phyloP scores from a whole-genome alignment of 2,329 filamentous ascomycete species.

The Fonsecaea nubica region DNA sequence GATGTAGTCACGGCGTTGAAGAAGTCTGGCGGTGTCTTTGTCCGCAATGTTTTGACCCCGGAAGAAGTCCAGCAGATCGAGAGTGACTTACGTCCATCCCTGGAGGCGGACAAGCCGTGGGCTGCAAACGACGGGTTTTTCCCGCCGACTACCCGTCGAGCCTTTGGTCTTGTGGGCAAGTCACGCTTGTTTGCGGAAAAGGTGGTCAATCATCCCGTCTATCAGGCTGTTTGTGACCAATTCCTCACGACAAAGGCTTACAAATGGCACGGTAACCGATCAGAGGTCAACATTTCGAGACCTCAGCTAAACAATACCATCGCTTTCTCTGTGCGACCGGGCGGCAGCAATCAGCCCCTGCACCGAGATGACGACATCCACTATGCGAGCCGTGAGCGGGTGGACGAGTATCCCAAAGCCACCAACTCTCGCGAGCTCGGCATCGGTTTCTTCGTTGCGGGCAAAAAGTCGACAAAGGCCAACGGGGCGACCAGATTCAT shows the following conservation, averaged over 20 bases:
- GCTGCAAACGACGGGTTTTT: constrained; percentile 34
- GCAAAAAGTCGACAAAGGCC: neutral
- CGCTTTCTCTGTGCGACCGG: constrained; percentile 41
- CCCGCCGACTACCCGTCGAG: constrained; percentile 39
- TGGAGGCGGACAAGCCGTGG: constrained; percentile 34
- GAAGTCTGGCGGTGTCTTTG: constrained; percentile 8
- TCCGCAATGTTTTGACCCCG: constrained; percentile 4
- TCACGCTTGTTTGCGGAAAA: constrained; percentile 31
- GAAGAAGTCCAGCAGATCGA: constrained; percentile 20
- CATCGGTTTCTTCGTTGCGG: constrained; percentile 23
- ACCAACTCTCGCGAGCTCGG: constrained; percentile 19
- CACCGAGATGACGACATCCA: constrained; percentile 40
- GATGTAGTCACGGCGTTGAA: constrained; percentile 13
- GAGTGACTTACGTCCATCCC: constrained; percentile 33
- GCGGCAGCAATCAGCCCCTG: constrained; percentile 34
- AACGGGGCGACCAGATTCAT: constrained; percentile 33
- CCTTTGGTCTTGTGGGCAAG: constrained; percentile 36
- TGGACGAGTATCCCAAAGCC: constrained; percentile 15
- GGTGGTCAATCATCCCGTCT: constrained; percentile 34
- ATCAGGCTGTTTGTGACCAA: constrained; percentile 24
- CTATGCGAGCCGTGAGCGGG: constrained; percentile 8
- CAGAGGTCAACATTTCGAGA: neutral
- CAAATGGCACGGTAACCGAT: constrained; percentile 25
- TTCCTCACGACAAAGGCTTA: constrained; percentile 24
- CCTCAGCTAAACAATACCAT: constrained; percentile 43